Conservation (phyloP, 2,329 filamentous ascomycete genomes). For the Xylariaceae sp. region DNA sequence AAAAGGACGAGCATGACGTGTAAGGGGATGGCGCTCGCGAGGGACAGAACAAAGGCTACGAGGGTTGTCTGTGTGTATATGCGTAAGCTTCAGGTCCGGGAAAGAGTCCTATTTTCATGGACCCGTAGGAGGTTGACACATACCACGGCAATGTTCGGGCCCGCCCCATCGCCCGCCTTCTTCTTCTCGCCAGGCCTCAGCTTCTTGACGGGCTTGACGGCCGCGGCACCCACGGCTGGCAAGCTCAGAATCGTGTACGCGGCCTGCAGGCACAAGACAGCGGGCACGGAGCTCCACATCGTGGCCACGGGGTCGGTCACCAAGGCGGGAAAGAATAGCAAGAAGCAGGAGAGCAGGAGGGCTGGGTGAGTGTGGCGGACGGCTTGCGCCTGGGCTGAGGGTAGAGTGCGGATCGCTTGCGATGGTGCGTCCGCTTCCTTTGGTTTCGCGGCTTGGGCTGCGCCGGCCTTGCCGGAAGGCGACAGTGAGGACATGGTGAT, state of each 20-base stretch:
- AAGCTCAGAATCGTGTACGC: constrained; percentile 60
- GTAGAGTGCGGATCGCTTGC: constrained; percentile 34
- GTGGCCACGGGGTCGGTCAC: constrained; percentile 66
- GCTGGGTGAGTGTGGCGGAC: constrained; percentile 65
- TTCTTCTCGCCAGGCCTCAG: constrained; percentile 50
- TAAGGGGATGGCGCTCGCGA: constrained; percentile 30
- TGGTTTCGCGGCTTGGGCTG: constrained; percentile 24
- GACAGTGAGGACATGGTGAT: constrained; percentile 37
- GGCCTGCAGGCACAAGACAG: constrained; percentile 61
- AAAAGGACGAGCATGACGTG: constrained; percentile 74
- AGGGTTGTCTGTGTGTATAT: constrained; percentile 55
- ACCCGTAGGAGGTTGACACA: no score
- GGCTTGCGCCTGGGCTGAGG: constrained; percentile 36
- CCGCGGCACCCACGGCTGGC: constrained; percentile 51
- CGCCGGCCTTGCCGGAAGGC: constrained; percentile 23
- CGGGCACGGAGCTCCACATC: constrained; percentile 57
- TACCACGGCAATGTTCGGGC: constrained; percentile 44
- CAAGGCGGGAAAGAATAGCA: constrained; percentile 59
- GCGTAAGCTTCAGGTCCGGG: not conserved
- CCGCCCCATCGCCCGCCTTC: constrained; percentile 39
- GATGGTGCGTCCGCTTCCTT: constrained; percentile 25
- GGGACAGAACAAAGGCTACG: constrained; percentile 57
- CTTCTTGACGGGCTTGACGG: constrained; percentile 42
- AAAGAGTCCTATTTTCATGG: no score
- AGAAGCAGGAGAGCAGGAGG: constrained; percentile 61